phyloP scores from a whole-genome alignment of 2,329 filamentous ascomycete genomes.

The Fusarium bactridioides region DNA sequence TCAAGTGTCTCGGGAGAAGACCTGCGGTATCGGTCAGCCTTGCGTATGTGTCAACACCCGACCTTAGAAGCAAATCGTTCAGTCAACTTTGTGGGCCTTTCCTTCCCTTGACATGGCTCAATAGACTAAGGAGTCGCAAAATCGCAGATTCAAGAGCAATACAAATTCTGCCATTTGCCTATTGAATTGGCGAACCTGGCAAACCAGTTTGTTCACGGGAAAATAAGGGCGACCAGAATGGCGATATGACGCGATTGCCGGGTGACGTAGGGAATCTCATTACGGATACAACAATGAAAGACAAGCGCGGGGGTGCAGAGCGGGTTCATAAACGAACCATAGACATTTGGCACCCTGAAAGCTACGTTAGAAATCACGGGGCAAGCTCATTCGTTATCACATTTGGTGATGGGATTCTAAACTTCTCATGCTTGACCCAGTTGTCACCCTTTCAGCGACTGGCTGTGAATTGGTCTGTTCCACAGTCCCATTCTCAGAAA shows the following conservation, averaged over 20 bases:
- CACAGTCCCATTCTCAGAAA: slow-evolving; percentile 2
- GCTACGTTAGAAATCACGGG: slow-evolving; percentile 18
- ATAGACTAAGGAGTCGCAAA: background rate
- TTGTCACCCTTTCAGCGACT: slow-evolving; percentile 5
- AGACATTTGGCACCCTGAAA: background rate
- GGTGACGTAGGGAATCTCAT: slow-evolving; percentile 40
- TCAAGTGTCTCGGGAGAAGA: slow-evolving; percentile 26
- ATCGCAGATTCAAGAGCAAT: background rate
- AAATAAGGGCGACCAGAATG: slow-evolving; percentile 20
- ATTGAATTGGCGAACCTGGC: background rate
- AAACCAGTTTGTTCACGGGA: slow-evolving; percentile 19
- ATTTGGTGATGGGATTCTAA: slow-evolving; percentile 7
- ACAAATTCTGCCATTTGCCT: background rate
- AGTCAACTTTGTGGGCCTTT: background rate
- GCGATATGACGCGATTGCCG: slow-evolving; percentile 31
- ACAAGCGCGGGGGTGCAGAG: slow-evolving; percentile 17
- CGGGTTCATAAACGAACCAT: slow-evolving; percentile 9
- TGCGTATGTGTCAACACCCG: slow-evolving; percentile 13
- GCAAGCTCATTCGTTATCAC: slow-evolving; percentile 11
- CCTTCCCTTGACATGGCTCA: background rate
- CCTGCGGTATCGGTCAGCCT: slow-evolving; percentile 20
- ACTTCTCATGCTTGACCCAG: background rate
- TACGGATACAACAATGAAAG: slow-evolving; percentile 17
- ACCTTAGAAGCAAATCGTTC: background rate
- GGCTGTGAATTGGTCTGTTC: slow-evolving; percentile 5